Evolutionary conservation across 2,329 filamentous ascomycete species (phyloP), one percentile per base, ranked within the genome.

Genomic region (Cladosporium phlei): DNA sequence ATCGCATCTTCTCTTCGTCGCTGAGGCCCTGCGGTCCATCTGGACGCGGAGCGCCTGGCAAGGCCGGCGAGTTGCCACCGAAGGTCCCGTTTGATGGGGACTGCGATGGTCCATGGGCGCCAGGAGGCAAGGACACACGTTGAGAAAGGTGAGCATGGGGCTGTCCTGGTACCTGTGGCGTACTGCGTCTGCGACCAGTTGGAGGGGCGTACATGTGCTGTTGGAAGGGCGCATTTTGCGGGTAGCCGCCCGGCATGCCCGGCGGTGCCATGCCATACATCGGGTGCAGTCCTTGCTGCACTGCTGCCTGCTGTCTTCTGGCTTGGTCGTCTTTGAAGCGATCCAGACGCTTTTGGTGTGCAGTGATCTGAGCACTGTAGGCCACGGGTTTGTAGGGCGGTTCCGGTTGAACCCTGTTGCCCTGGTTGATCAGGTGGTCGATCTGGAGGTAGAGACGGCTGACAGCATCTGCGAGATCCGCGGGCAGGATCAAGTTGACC

Each of bases 401-500:
- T 9, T 51, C 46, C 4, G 50, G 46, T 22, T 55, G 51, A 8
- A 49, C 48, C 32, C 48, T 48, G 25, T 52, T 49, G 16, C 51
- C 52, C 34, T 59, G 57, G 35, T 64, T 63, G 55, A 64, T 63
- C 30, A 64, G 49, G 24, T 57, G 56, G 35, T 63, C 60, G 21
- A 64, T 61, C 48, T 63, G 62, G 51, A 58, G 59, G 50, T 64
- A 63, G 35, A 64, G 46, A 17, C 55, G 54, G n/a, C 55, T 50
- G 19, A 62, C 52, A 22, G 59, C 58, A 21, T 44, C 50, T n/a
- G 57, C 51, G 7, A 63, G 50, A 25, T 53, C 51, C 7, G 47
- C 37, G 3, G 49, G 49, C 20, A 55, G 19, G 6, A 50, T 34
- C 9, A 48, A 54, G 29, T 63, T 63, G 32, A 61, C 57, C 19